Conservation (phyloP, 129 eudicot genomes). For the Flaveria ramosissima region DNA sequence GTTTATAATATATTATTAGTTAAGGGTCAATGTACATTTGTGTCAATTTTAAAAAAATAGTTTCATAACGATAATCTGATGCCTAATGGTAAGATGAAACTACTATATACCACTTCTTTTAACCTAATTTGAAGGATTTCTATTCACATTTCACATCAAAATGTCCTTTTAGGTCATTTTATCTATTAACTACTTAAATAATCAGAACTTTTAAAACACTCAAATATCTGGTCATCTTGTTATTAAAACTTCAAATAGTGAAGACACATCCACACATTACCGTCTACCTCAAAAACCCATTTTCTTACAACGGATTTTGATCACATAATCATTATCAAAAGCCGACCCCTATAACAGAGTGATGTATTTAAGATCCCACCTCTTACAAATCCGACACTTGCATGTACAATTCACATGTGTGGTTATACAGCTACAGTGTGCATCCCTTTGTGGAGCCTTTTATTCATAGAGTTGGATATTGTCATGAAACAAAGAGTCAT, state of each 20-base stretch:
- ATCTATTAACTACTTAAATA: background rate
- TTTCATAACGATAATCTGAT: background rate
- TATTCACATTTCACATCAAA: background rate
- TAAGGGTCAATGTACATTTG: background rate
- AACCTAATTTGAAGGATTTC: background rate
- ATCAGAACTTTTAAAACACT: background rate
- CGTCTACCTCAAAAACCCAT: too few relatives aligned
- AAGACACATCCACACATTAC: too few relatives aligned
- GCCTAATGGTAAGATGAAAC: background rate
- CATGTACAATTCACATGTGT: too few relatives aligned
- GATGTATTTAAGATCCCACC: too few relatives aligned
- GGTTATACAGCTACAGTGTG: too few relatives aligned
- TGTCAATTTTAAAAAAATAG: background rate
- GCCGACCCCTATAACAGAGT: too few relatives aligned
- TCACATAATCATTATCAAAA: too few relatives aligned
- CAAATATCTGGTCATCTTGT: background rate
- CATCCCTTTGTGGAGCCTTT: too few relatives aligned
- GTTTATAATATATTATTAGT: background rate
- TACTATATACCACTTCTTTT: background rate
- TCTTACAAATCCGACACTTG: too few relatives aligned
- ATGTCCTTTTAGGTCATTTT: background rate
- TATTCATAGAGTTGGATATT: too few relatives aligned
- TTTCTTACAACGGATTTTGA: too few relatives aligned
- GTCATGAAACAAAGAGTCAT: background rate
- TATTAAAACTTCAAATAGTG: background rate